These are phyloP conservation scores for Tuber umbilicatum DNA, from an alignment of 495 filamentous ascomycete genomes.

Conservation along the genomic window DNA sequence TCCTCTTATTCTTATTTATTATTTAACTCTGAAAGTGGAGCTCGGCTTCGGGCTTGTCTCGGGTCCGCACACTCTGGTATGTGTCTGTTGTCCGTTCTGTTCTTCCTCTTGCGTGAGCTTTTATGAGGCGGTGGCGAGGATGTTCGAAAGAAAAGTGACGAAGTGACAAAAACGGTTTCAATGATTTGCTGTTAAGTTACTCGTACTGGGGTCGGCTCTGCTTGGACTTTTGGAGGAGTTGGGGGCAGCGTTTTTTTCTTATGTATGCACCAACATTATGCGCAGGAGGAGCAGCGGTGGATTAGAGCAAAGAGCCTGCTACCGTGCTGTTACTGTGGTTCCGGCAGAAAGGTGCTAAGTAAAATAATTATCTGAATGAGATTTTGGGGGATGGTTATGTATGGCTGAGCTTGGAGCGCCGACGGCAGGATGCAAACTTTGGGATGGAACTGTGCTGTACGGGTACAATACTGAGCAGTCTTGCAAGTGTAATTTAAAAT, in stretches of 20 bases:
- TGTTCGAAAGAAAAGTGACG: conserved; percentile 17
- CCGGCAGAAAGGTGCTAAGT: background rate
- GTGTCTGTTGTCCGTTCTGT: conserved; percentile 1
- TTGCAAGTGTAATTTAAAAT: background rate
- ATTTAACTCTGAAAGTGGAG: conserved; percentile 17
- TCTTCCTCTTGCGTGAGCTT: background rate
- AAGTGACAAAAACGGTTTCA: conserved; percentile 9
- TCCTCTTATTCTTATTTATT: conserved; percentile 11
- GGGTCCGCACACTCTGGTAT: conserved; percentile 12
- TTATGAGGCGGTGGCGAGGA: background rate
- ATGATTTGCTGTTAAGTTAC: conserved; percentile 10
- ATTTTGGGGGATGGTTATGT: background rate
- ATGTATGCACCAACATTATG: conserved; percentile 14
- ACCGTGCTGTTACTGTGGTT: background rate
- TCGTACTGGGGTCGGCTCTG: conserved; percentile 5
- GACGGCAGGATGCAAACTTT: background rate
- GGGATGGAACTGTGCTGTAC: background rate
- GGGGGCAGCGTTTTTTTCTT: conserved; percentile 7
- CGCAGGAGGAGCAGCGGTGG: background rate
- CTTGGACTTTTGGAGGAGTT: conserved; percentile 4
- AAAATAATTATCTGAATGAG: background rate
- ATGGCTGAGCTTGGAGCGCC: conserved; percentile 3
- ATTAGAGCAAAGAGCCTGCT: background rate
- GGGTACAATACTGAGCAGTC: too few relatives aligned
- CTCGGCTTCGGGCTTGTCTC: conserved; percentile 25